These are phyloP conservation scores for Suillus luteus DNA, from an alignment of 768 basidiomycete species.

Conservation along the genomic window DNA sequence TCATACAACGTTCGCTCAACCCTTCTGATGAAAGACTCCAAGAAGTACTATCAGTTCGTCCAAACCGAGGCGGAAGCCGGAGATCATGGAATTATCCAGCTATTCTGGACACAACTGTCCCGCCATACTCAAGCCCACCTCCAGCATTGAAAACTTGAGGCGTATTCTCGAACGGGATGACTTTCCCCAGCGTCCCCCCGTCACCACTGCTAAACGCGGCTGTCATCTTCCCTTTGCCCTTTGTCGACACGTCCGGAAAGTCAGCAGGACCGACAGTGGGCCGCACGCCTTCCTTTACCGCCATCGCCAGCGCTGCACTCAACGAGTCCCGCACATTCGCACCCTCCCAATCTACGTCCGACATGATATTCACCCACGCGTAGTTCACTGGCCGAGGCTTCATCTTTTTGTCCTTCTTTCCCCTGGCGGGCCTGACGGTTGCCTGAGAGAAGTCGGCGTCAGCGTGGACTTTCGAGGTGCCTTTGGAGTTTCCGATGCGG, in stretches of 20 bases:
- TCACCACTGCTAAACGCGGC: conserved; percentile 13
- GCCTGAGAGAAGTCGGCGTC: conserved; percentile 27
- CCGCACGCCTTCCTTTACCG: conserved; percentile 34
- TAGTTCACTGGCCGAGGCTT: conserved; percentile 60
- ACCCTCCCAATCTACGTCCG: conserved; percentile 85
- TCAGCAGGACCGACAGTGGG: conserved; percentile 28
- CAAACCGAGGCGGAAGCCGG: no score
- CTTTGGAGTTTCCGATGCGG: conserved; percentile 32
- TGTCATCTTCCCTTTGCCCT: conserved; percentile 33
- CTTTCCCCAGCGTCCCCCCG: conserved; percentile 27
- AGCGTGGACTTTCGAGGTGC: conserved; percentile 26
- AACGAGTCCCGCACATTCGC: conserved; percentile 64
- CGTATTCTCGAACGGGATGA: conserved; percentile 38
- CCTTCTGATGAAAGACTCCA: no score
- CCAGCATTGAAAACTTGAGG: conserved; percentile 32
- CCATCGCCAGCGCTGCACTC: conserved; percentile 40
- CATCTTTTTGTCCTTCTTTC: conserved; percentile 34
- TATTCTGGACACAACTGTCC: conserved; percentile 39
- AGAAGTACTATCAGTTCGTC: no score
- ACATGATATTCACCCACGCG: conserved; percentile 78
- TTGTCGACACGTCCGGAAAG: conserved; percentile 20
- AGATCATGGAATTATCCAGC: conserved; percentile 19
- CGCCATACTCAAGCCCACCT: conserved; percentile 34
- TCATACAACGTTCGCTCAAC: no score
- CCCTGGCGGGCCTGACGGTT: conserved; percentile 19